Percentiles rank a stretch among this genome's conserved stretches.
Conservation (phyloP, 768 basidiomycete species). For the Flagelloscypha sp. region DNA sequence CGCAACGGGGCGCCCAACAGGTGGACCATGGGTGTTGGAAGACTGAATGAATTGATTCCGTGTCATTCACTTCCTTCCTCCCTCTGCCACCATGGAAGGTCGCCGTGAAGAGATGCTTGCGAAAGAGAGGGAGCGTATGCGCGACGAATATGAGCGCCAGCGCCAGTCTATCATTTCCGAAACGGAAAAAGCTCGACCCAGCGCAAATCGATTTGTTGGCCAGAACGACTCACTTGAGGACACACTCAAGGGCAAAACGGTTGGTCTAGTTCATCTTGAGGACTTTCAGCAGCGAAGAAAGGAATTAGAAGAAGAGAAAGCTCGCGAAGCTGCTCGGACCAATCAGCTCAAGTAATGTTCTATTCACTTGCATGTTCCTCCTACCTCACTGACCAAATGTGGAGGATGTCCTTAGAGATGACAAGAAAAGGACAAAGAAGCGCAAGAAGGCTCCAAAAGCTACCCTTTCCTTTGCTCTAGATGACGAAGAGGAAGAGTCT, state of each 20-base stretch:
- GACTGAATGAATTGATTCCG: constrained; percentile 3
- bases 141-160: constrained; percentile 76
- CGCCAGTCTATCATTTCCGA: constrained; percentile 77
- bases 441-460: constrained; percentile 85
- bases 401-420: constrained; percentile 85
- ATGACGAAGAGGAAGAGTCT: constrained; percentile 55
- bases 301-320: constrained; percentile 86
- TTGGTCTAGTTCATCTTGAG: constrained; percentile 85
- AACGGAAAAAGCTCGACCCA: constrained; percentile 88
- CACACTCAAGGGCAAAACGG: constrained; percentile 79
- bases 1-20: constrained; percentile 79
- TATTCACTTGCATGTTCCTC: constrained; percentile 15
- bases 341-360: constrained; percentile 81
- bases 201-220: constrained; percentile 82
- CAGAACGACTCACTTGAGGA: constrained; percentile 95
- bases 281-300: constrained; percentile 88
- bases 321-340: constrained; percentile 78
- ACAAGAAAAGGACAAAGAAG: constrained; percentile 82
- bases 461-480: constrained; percentile 85
- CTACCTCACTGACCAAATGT: constrained; percentile 51
- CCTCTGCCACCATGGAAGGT: constrained; percentile 61
- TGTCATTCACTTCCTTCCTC: constrained; percentile 7
- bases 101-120: constrained; percentile 78
- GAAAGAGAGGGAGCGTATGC: constrained; percentile 73
- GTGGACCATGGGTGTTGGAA: constrained; percentile 56